A percentile compares a stretch with the other conserved stretches of the same genome.
Conservation (phyloP, 2,329 filamentous ascomycete species). For the Sporothrix curviconia region DNA sequence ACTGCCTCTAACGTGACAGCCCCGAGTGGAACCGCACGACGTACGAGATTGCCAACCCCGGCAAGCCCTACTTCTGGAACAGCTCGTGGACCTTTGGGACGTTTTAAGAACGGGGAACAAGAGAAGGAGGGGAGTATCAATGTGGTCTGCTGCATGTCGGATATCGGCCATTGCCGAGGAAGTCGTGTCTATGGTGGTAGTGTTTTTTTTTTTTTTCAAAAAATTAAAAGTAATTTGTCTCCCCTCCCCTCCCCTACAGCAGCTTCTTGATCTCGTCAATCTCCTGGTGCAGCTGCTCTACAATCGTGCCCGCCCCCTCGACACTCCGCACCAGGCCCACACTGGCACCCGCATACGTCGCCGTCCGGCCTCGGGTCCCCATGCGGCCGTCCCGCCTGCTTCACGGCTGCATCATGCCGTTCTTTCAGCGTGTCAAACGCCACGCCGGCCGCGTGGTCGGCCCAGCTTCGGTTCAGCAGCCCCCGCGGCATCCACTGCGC, state of each 20-base stretch:
- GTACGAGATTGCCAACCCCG: slow-evolving; percentile 36
- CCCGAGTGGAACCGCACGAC: slow-evolving; percentile 39
- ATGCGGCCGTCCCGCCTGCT: slow-evolving; percentile 25
- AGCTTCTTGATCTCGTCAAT: neutral
- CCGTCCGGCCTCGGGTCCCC: slow-evolving; percentile 23
- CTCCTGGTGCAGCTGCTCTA: slow-evolving; percentile 6
- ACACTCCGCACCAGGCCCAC: slow-evolving; percentile 18
- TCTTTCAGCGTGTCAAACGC: slow-evolving; percentile 37
- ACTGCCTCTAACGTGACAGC: too few species aligned
- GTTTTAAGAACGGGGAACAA: neutral
- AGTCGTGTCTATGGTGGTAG: neutral
- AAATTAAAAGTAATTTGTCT: neutral
- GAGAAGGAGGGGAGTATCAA: neutral
- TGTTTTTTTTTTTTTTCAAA: neutral
- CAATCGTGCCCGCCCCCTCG: slow-evolving; percentile 6
- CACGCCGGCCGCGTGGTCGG: slow-evolving; percentile 33
- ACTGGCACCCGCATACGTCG: slow-evolving; percentile 18
- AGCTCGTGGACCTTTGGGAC: slow-evolving; percentile 39
- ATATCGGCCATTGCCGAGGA: too few species aligned
- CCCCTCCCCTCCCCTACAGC: neutral
- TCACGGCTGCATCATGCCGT: slow-evolving; percentile 33
- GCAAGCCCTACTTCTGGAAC: slow-evolving; percentile 36
- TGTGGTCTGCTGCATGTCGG: neutral
- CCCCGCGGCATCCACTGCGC: slow-evolving; percentile 33
- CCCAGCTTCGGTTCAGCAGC: slow-evolving; percentile 35